Evolutionary conservation across 2,329 filamentous ascomycete species (phyloP).

Genomic region (Aspergillus clavatus): DNA sequence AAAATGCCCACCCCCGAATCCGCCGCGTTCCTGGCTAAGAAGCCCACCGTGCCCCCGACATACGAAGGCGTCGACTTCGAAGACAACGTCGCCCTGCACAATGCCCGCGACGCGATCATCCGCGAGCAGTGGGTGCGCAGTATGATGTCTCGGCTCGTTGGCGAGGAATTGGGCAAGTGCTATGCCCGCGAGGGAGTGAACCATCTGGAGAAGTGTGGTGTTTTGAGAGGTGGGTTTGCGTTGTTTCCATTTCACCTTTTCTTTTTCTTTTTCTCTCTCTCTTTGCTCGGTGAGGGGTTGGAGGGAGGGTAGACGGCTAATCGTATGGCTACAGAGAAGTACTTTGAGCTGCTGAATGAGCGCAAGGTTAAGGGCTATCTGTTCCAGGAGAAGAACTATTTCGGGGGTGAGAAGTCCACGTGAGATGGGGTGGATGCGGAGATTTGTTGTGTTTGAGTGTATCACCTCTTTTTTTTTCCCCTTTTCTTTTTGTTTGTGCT

Average conservation of each 20-base stretch:
- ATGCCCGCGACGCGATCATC: constrained; percentile 61
- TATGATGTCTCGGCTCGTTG: constrained; percentile 63
- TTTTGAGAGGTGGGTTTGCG: constrained; percentile 58
- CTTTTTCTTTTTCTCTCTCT: too few species aligned
- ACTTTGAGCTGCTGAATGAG: constrained; percentile 60
- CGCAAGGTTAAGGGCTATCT: constrained; percentile 60
- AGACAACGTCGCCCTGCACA: constrained; percentile 59
- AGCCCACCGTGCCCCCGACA: constrained; percentile 60
- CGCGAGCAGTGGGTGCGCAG: constrained; percentile 64
- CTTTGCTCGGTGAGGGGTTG: not conserved
- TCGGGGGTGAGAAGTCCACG: constrained; percentile 31
- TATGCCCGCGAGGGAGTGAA: constrained; percentile 62
- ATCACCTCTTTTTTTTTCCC: not conserved
- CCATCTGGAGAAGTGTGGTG: constrained; percentile 63
- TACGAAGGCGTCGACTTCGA: constrained; percentile 65
- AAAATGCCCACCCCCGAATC: constrained; percentile 65
- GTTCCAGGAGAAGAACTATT: constrained; percentile 61
- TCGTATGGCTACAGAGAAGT: constrained; percentile 51
- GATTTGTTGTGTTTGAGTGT: constrained; percentile 5
- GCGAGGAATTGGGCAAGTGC: constrained; percentile 64
- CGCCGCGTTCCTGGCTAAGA: constrained; percentile 58
- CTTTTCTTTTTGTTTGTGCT: not conserved
- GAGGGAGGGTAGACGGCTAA: not conserved
- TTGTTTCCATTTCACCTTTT: too few species aligned
- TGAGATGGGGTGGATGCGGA: constrained; percentile 14